These are phyloP conservation scores for Crucibulum laeve DNA, from an alignment of 768 basidiomycete species.

Conservation along the genomic window DNA sequence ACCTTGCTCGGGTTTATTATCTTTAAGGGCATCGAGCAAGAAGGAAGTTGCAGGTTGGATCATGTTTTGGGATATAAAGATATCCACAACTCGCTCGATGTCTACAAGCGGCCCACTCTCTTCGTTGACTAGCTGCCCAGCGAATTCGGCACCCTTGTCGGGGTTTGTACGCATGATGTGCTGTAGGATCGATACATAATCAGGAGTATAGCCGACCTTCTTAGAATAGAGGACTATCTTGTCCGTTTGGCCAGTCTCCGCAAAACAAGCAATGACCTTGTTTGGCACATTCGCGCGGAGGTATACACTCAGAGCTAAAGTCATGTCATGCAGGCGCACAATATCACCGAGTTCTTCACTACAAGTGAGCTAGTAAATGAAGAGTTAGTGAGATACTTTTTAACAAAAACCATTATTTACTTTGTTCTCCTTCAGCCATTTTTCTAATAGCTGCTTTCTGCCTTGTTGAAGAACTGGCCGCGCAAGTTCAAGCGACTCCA, in stretches of 20 bases:
- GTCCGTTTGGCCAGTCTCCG: conserved; percentile 96
- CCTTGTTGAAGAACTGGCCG: conserved; percentile 95
- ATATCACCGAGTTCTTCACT: conserved; percentile 98
- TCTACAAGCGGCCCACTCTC: conserved; percentile 91
- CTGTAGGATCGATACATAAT: conserved; percentile 88
- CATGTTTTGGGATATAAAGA: conserved; percentile 99
- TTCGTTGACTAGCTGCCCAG: conserved; percentile 90
- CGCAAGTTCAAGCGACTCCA: conserved; percentile 93
- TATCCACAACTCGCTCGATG: conserved; percentile 93
- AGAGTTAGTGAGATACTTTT: neutral
- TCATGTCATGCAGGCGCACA: conserved; percentile 93
- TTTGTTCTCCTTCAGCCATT: conserved; percentile 99
- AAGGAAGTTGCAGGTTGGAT: conserved; percentile 99
- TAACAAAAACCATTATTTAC: conserved; percentile 29
- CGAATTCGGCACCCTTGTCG: conserved; percentile 98
- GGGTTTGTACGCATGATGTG: conserved; percentile 96
- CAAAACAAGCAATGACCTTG: conserved; percentile 99
- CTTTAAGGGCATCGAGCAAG: conserved; percentile 95
- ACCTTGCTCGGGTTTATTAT: conserved; percentile 96
- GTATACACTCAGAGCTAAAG: conserved; percentile 94
- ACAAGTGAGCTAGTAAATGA: conserved; percentile 76
- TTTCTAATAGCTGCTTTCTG: conserved; percentile 94
- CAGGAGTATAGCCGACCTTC: conserved; percentile 92
- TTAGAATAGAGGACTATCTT: conserved; percentile 98
- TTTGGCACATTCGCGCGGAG: conserved; percentile 96